Conservation (phyloP, 805 yeast species). For the Pichia ethanolica region DNA sequence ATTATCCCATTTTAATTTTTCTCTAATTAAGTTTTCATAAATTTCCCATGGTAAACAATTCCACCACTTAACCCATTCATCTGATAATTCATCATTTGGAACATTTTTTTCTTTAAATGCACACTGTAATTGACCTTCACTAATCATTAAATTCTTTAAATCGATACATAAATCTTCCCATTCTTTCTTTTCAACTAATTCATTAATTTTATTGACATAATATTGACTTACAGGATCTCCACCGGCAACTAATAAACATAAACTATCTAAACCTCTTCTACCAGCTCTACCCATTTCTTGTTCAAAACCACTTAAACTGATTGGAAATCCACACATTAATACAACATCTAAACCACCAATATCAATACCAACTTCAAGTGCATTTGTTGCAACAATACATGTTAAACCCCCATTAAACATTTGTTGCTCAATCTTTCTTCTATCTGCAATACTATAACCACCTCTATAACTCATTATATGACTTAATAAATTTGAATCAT, state of each 20-base stretch:
- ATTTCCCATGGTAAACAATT: conserved; percentile 14
- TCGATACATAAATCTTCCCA: conserved; percentile 55
- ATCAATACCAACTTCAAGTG: conserved; percentile 92
- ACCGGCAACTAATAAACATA: conserved; percentile 79
- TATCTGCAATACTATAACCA: conserved; percentile 81
- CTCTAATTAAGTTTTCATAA: conserved; percentile 18
- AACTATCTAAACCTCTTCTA: conserved; percentile 73
- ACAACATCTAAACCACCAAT: conserved; percentile 91
- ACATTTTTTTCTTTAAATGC: conserved; percentile 65
- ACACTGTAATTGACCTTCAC: conserved; percentile 86
- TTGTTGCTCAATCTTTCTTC: conserved; percentile 79
- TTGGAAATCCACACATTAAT: conserved; percentile 86
- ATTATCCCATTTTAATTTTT: conserved; percentile 34
- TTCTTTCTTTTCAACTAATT: conserved; percentile 39
- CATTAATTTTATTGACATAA: conserved; percentile 63
- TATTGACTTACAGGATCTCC: conserved; percentile 81
- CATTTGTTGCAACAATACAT: conserved; percentile 92
- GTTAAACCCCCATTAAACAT: conserved; percentile 83
- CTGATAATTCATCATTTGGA: conserved; percentile 27
- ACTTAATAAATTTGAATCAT: conserved; percentile 38
- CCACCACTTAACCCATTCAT: conserved; percentile 15
- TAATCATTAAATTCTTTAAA: conserved; percentile 50
- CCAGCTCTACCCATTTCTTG: conserved; percentile 99
- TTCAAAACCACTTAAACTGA: conserved; percentile 76
- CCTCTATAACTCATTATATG: conserved; percentile 91